A percentile compares a stretch with the other conserved stretches of the same genome.
Evolutionary conservation across 441 rosid species (phyloP).

Genomic region (Pelargonium fulgidum): DNA sequence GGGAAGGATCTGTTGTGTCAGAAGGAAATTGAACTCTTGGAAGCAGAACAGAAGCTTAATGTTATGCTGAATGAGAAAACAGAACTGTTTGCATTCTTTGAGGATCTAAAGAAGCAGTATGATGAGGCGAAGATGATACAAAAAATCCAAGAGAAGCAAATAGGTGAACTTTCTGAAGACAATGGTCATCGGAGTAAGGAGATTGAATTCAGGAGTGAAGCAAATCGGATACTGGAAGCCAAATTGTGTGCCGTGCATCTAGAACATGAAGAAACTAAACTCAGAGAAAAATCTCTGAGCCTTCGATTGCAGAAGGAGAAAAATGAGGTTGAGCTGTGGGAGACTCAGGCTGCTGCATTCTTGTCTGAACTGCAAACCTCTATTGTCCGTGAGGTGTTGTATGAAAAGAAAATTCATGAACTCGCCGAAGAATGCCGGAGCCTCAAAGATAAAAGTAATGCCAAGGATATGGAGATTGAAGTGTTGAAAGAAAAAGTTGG

Average conservation of each 20-base stretch:
- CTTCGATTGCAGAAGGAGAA: slow-evolving; percentile 40
- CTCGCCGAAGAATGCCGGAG: slow-evolving; percentile 38
- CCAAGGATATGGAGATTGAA: slow-evolving; percentile 42
- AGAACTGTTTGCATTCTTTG: slow-evolving; percentile 38
- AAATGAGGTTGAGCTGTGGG: slow-evolving; percentile 47
- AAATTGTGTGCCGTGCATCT: slow-evolving; percentile 32
- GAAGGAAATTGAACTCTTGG: slow-evolving; percentile 43
- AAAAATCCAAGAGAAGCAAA: slow-evolving; percentile 48
- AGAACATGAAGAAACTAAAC: slow-evolving; percentile 44
- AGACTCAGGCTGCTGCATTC: slow-evolving; percentile 41
- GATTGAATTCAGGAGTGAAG: slow-evolving; percentile 29
- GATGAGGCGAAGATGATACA: slow-evolving; percentile 39
- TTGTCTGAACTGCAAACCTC: slow-evolving; percentile 52
- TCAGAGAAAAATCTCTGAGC: slow-evolving; percentile 46
- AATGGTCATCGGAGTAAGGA: slow-evolving; percentile 42
- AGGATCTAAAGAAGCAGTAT: slow-evolving; percentile 46
- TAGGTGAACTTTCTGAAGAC: slow-evolving; percentile 46
- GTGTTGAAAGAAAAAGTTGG: slow-evolving; percentile 50
- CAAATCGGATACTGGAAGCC: slow-evolving; percentile 41
- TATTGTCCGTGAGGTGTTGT: slow-evolving; percentile 45
- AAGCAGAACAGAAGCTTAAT: slow-evolving; percentile 37
- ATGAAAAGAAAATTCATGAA: slow-evolving; percentile 52
- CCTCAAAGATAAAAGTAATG: slow-evolving; percentile 33
- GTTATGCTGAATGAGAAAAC: slow-evolving; percentile 37
- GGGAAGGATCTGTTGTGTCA: slow-evolving; percentile 35